Conservation (phyloP, 176 grass and related monocot species). For the Areca catechu region DNA sequence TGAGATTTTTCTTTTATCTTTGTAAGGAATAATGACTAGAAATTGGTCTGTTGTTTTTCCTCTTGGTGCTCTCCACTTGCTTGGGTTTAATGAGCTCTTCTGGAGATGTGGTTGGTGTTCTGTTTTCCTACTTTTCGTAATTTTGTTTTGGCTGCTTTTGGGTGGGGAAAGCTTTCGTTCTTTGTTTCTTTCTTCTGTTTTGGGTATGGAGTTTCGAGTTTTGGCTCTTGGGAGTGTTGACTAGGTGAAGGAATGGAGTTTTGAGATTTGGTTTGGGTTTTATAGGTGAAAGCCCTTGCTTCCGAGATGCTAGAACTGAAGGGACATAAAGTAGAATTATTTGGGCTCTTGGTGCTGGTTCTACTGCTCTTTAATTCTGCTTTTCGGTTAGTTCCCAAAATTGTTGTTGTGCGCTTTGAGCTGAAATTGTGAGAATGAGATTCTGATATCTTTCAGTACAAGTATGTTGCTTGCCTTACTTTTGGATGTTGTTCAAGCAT, state of each 20-base stretch:
- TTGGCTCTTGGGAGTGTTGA: too few species aligned
- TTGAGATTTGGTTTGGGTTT: not conserved
- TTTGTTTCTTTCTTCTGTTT: too few species aligned
- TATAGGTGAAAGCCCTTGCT: not conserved
- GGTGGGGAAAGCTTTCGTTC: too few species aligned
- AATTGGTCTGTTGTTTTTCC: not conserved
- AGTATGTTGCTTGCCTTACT: not conserved
- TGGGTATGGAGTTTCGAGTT: too few species aligned
- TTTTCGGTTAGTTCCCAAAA: too few species aligned
- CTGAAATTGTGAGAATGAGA: not conserved
- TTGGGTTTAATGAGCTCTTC: too few species aligned
- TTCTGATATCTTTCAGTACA: not conserved
- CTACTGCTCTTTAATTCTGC: not conserved
- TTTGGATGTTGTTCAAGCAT: not conserved
- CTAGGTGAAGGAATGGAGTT: not conserved
- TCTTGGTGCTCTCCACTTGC: too few species aligned
- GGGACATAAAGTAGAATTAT: too few species aligned
- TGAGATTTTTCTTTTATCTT: conserved; percentile 6
- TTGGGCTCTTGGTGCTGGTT: not conserved
- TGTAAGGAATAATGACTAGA: conserved; percentile 6
- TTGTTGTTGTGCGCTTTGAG: too few species aligned
- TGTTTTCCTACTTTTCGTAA: too few species aligned
- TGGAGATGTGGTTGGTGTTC: too few species aligned
- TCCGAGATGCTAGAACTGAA: not conserved
- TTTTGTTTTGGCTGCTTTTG: too few species aligned